These are phyloP conservation scores for Neurospora pannonica DNA, from an alignment of 495 filamentous ascomycete genomes.

Conservation along the genomic window DNA sequence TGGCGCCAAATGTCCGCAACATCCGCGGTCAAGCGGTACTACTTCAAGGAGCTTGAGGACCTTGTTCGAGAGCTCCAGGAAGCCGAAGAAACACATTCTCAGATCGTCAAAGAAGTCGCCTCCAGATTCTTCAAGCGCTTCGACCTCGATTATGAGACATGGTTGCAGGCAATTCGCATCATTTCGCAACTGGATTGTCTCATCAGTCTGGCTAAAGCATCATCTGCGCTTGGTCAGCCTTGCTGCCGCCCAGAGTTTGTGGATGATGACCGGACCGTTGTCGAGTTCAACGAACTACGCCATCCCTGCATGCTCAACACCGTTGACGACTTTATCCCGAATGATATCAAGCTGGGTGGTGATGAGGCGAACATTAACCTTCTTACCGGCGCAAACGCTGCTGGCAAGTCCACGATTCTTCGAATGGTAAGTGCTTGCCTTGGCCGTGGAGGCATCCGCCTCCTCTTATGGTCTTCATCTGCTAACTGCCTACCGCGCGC, in stretches of 20 bases:
- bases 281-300: constrained; percentile 86
- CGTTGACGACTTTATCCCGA: constrained; percentile 93
- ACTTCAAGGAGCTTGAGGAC: constrained; percentile 71
- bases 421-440: constrained; percentile 61
- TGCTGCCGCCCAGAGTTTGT: constrained; percentile 85
- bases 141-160: constrained; percentile 76
- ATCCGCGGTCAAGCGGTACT: constrained; percentile 84
- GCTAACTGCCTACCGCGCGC: constrained; percentile 8
- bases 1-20: constrained; percentile 98
- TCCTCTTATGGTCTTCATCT: constrained; percentile 2
- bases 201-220: constrained; percentile 84
- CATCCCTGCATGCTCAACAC: constrained; percentile 89
- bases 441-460: neutral
- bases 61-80: constrained; percentile 84
- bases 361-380: constrained; percentile 73
- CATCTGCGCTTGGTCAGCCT: constrained; percentile 69
- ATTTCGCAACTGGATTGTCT: constrained; percentile 91
- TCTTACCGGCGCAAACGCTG: constrained; percentile 93
- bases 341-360: constrained; percentile 84
- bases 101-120: constrained; percentile 82
- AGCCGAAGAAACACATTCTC: constrained; percentile 85
- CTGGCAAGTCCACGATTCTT: constrained; percentile 96
- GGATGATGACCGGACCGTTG: constrained; percentile 68
- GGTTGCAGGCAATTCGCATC: constrained; percentile 80
- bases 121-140: constrained; percentile 79